Evolutionary conservation across 2,329 filamentous ascomycete genomes (phyloP).

Genomic region (Fusarium humuli): DNA sequence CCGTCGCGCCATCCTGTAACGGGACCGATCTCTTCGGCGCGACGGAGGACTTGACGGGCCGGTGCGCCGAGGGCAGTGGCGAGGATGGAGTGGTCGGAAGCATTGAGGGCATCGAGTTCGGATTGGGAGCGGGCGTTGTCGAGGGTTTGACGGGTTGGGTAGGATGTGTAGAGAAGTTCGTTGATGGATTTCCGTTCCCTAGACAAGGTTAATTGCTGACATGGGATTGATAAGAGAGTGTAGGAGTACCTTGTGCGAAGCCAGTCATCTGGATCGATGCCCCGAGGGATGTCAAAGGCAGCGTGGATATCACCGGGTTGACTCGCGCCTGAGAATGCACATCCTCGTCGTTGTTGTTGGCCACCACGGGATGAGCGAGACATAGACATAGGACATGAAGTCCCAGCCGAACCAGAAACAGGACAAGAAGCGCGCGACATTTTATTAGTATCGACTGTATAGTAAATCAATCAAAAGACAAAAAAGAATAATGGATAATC

Average conservation of each 20-base stretch:
- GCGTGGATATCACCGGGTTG: constrained; percentile 40
- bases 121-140: constrained; percentile 51
- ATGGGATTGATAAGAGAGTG: no score
- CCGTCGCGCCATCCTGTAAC: constrained; percentile 63
- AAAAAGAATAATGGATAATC: not conserved
- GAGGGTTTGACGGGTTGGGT: constrained; percentile 56
- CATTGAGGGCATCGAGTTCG: constrained; percentile 62
- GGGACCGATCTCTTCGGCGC: constrained; percentile 64
- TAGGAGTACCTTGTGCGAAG: constrained; percentile 57
- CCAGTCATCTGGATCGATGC: constrained; percentile 60
- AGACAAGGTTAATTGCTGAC: no score
- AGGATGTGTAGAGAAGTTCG: constrained; percentile 60
- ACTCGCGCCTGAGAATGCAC: constrained; percentile 29
- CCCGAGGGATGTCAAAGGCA: constrained; percentile 55
- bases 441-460: not conserved
- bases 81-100: constrained; percentile 61
- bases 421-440: constrained; percentile 51
- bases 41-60: constrained; percentile 64
- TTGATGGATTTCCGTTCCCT: constrained; percentile 61
- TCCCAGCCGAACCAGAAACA: constrained; percentile 48
- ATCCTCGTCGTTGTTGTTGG: constrained; percentile 25
- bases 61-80: constrained; percentile 65
- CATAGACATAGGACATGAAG: constrained; percentile 38
- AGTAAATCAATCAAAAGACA: not conserved
- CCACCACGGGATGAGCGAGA: constrained; percentile 3